Evolutionary conservation across 192 early-diverging fungal genomes (phyloP), one percentile per base, ranked within the genome.

Genomic region (Globomyces pollinis-pini): DNA sequence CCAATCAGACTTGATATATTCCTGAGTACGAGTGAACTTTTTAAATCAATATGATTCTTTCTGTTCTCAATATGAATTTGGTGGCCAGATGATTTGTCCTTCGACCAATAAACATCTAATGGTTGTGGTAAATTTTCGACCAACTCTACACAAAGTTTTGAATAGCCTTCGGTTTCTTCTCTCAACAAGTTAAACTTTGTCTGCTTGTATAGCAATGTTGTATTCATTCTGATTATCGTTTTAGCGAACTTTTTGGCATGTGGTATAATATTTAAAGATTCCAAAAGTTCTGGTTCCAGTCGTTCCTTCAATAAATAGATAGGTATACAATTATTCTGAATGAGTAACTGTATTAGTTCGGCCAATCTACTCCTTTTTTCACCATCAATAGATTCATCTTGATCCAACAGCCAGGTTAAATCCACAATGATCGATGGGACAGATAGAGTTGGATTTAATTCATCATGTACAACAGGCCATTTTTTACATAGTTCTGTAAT

Each of bases 141-240:
- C 2, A 93, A 41, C 38, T 84, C 78, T 5, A 72, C 74, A 13
- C 91, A 66, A 18, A 91, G 67, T 50, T 86, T 88, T 3, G 89
- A 76, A 62, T 85, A 93, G 1, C 91, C 91, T 53, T 88, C 88
- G 26, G 71, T 73, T 62, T 91, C 86, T 70, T 93, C 91, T 23
- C 86, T 75, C 36, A 87, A 43, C 3, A 93, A 64, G 51, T 93
- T 93, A 75, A 78, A 91, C 59, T 90, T 91, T 53, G 84, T 75
- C 60, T 93, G 91, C 44, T 84, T 84, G 62, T 89, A 91, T 11
- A 70, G 49, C 34, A 72, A 62, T 2, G 64, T 43, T 11, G 85
- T 87, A 51, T 81, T 76, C 57, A 74, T 62, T 11, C 83, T 75
- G 29, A 84, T 65, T 41, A 66, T 55, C 11, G 73, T 77, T 33